Percentiles rank a stretch among this genome's conserved stretches.
phyloP scores from a whole-genome alignment of 768 basidiomycete genomes.

The Daedaleopsis nitida region DNA sequence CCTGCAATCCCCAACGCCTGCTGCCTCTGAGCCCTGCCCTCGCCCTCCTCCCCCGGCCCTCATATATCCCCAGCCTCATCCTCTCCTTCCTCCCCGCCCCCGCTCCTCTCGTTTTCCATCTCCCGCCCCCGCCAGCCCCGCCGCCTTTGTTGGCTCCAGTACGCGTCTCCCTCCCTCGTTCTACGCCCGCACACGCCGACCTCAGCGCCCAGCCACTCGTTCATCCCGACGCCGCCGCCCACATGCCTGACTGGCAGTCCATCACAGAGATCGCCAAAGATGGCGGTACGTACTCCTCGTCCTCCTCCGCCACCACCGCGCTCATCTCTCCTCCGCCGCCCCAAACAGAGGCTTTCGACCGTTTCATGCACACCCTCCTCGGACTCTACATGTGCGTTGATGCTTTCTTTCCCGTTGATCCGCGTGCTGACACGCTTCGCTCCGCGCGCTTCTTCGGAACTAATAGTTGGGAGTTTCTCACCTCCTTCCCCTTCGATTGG shows the following conservation, averaged over 20 bases:
- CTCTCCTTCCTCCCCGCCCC: slow-evolving; percentile 4
- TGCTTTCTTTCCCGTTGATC: background rate
- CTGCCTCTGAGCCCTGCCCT: background rate
- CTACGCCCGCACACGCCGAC: background rate
- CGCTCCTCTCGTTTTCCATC: background rate
- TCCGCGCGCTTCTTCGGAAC: background rate
- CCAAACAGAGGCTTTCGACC: slow-evolving; percentile 42
- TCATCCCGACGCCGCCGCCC: slow-evolving; percentile 6
- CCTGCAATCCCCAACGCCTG: background rate
- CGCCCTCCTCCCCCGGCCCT: background rate
- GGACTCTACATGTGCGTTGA: slow-evolving; percentile 47
- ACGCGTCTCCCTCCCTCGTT: background rate
- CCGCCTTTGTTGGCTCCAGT: background rate
- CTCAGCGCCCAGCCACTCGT: background rate
- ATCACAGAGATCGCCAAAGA: slow-evolving; percentile 38
- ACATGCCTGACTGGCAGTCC: slow-evolving; percentile 47
- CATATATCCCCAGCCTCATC: background rate
- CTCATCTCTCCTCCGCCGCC: background rate
- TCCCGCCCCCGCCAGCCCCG: slow-evolving; percentile 9
- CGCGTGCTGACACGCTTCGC: background rate
- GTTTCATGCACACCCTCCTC: slow-evolving; percentile 45
- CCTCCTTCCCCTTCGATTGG: slow-evolving; percentile 46
- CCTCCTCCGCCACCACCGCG: background rate
- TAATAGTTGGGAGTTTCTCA: slow-evolving; percentile 45
- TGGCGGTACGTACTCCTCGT: slow-evolving; percentile 30